A percentile compares a stretch with the other conserved stretches of the same genome.
Conservation (phyloP, 176 grass and related monocot species). For the Areca catechu region DNA sequence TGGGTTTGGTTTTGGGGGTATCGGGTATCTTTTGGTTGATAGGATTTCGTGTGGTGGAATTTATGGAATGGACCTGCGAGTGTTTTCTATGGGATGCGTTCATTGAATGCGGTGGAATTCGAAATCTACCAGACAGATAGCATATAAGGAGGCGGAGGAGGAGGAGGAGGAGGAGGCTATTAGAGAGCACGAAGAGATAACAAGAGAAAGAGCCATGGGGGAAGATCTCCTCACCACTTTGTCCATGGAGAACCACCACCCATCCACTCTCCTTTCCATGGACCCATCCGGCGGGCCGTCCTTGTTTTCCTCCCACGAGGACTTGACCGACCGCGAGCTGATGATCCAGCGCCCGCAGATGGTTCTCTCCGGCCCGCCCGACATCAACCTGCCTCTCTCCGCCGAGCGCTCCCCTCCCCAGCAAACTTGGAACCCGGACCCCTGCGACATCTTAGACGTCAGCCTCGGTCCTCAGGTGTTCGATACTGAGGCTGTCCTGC, state of each 20-base stretch:
- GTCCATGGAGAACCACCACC: constrained; percentile 90
- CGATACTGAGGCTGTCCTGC: neutral
- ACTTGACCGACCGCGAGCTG: neutral
- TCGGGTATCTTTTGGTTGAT: constrained; percentile 2
- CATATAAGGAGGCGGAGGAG: constrained; percentile 9
- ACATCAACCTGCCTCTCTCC: constrained; percentile 13
- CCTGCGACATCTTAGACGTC: constrained; percentile 11
- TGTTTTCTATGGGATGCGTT: constrained; percentile 91
- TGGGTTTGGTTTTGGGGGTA: constrained; percentile 5
- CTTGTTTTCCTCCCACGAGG: constrained; percentile 21
- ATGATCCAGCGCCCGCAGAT: constrained; percentile 6
- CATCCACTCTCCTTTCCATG: constrained; percentile 97
- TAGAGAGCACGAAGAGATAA: neutral
- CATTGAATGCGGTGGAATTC: constrained; percentile 92
- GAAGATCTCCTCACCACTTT: constrained; percentile 90
- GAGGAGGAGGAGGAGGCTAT: constrained; percentile 29
- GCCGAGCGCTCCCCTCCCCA: constrained; percentile 10
- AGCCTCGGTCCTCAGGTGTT: neutral
- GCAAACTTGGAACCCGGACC: constrained; percentile 4
- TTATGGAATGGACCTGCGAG: constrained; percentile 75
- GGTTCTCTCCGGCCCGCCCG: neutral
- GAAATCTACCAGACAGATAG: constrained; percentile 87
- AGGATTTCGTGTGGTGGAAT: constrained; percentile 60
- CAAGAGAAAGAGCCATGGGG: constrained; percentile 39
- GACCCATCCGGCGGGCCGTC: constrained; percentile 58